These are phyloP conservation scores for Ligustrum vulgare DNA, from an alignment of 257 asterid genomes.

Conservation along the genomic window DNA sequence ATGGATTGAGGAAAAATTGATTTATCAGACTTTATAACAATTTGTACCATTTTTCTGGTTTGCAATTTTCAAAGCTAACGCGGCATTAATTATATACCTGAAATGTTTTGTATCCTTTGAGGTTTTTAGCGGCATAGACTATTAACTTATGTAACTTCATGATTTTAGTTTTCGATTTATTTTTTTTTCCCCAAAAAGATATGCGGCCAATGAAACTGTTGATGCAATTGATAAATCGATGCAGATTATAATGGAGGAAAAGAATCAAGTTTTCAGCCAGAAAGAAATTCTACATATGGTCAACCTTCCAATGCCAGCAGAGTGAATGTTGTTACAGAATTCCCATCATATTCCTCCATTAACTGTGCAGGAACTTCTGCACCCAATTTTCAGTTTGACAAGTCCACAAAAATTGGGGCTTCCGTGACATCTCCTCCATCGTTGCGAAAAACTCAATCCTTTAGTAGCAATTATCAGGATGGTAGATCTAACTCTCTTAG, in stretches of 20 bases:
- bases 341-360: conserved; percentile 13
- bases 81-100: background rate
- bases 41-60: background rate
- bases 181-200: background rate
- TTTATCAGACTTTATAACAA: background rate
- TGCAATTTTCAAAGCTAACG: background rate
- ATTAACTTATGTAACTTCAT: background rate
- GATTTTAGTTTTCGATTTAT: background rate
- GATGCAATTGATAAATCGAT: background rate
- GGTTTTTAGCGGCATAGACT: background rate
- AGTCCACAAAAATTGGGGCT: background rate
- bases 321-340: conserved; percentile 21
- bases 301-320: background rate
- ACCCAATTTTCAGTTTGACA: conserved; percentile 1
- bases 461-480: conserved; percentile 11
- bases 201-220: background rate
- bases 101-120: background rate
- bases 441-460: conserved; percentile 19
- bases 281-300: conserved; percentile 1
- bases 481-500: conserved; percentile 37
- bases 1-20: background rate
- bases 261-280: conserved; percentile 5
- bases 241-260: conserved; percentile 4
- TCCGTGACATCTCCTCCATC: conserved; percentile 11
- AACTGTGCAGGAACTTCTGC: conserved; percentile 24